Percentiles rank a stretch among this genome's conserved stretches.
phyloP scores from a whole-genome alignment of 2,329 filamentous ascomycete genomes.

The Calonectria henricotiae region DNA sequence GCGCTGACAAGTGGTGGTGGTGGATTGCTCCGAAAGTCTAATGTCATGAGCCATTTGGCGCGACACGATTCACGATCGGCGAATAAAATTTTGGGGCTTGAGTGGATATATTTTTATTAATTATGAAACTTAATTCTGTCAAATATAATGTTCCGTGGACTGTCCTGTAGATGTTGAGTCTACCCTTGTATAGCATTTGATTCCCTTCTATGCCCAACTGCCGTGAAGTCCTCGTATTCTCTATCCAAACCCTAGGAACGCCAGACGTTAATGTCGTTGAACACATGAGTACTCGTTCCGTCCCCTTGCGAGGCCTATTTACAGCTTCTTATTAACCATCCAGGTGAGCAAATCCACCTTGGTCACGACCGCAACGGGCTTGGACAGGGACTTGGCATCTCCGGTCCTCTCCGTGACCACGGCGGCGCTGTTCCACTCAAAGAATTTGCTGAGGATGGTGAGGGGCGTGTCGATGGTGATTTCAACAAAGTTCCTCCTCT shows the following conservation, averaged over 20 bases:
- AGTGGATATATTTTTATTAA: constrained; percentile 46
- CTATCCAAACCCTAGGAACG: constrained; percentile 51
- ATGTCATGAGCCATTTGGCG: not conserved
- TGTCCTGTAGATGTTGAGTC: constrained; percentile 63
- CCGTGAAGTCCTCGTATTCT: constrained; percentile 44
- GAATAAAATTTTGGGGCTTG: constrained; percentile 3
- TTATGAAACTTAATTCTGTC: constrained; percentile 50
- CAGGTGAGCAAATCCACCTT: constrained; percentile 97
- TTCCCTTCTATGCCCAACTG: constrained; percentile 44
- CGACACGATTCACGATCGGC: not conserved
- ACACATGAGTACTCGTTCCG: constrained; percentile 56
- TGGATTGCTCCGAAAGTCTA: constrained; percentile 83
- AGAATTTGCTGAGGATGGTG: constrained; percentile 88
- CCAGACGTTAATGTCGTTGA: constrained; percentile 55
- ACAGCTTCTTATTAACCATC: constrained; percentile 80
- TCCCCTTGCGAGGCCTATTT: constrained; percentile 46
- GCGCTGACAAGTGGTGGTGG: constrained; percentile 88
- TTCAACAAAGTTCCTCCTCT: constrained; percentile 86
- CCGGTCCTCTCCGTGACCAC: constrained; percentile 86
- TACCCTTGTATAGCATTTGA: constrained; percentile 49
- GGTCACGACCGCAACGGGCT: constrained; percentile 91
- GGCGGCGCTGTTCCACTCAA: constrained; percentile 98
- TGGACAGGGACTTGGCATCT: constrained; percentile 73
- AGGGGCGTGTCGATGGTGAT: constrained; percentile 94
- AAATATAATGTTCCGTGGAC: constrained; percentile 42